Percentiles rank a stretch among this genome's conserved stretches.
Evolutionary conservation across 2,329 filamentous ascomycete genomes (phyloP).

Genomic region (Xylariaceae sp.): DNA sequence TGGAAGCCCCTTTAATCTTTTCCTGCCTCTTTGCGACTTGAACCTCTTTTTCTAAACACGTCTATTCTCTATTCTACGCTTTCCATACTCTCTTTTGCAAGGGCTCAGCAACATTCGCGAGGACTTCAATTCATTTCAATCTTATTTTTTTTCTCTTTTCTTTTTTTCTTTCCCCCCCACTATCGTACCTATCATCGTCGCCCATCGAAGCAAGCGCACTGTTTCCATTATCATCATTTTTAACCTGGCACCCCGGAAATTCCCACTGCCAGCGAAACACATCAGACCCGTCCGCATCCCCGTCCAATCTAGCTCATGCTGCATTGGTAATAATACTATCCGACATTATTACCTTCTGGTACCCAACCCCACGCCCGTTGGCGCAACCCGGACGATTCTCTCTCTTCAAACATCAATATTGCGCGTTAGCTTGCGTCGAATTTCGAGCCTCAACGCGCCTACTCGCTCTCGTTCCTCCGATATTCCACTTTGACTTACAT

Average conservation of each 20-base stretch:
- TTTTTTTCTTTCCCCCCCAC: constrained; percentile 6
- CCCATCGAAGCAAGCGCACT: not conserved
- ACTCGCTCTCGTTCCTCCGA: constrained; percentile 15
- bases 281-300: constrained; percentile 23
- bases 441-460: constrained; percentile 12
- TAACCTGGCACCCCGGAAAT: constrained; percentile 13
- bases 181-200: not conserved
- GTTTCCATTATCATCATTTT: not conserved
- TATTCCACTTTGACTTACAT: constrained; percentile 17
- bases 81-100: not conserved
- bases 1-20: not conserved
- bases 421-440: constrained; percentile 24
- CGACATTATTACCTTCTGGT: constrained; percentile 33
- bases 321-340: constrained; percentile 31
- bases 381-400: constrained; percentile 26
- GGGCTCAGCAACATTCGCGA: not conserved
- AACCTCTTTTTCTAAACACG: not conserved
- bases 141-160: constrained; percentile 9
- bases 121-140: constrained; percentile 3
- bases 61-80: not conserved
- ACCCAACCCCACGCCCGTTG: constrained; percentile 32
- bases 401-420: constrained; percentile 21
- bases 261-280: constrained; percentile 20
- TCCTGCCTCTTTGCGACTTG: not conserved
- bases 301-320: constrained; percentile 26